These are phyloP conservation scores for Boletellus deceptivus DNA, from an alignment of 1,284 basidiomycete genomes.

Conservation along the genomic window DNA sequence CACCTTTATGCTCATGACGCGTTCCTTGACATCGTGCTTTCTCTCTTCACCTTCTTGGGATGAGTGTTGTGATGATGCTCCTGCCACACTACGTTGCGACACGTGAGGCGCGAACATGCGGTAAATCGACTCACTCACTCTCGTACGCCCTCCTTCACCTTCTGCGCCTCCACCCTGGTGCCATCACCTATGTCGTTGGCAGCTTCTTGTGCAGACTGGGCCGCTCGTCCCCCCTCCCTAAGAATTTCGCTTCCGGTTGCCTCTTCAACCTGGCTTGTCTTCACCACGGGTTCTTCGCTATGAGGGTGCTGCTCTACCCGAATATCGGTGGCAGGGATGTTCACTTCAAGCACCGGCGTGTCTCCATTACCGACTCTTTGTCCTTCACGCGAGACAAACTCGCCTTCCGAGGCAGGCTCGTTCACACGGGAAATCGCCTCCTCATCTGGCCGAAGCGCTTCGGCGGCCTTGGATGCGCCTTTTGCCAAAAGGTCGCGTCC, in stretches of 20 bases:
- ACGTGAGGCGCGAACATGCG: not conserved
- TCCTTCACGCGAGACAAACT: constrained; percentile 54
- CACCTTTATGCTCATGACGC: constrained; percentile 41
- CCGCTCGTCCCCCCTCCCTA: constrained; percentile 23
- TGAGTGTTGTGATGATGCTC: constrained; percentile 13
- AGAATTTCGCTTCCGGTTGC: constrained; percentile 17
- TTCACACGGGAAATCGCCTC: constrained; percentile 68
- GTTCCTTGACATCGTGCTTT: constrained; percentile 50
- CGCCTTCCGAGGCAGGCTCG: constrained; percentile 62
- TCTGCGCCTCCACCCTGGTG: not conserved
- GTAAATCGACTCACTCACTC: constrained; percentile 6
- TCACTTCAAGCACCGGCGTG: constrained; percentile 52
- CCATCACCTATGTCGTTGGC: constrained; percentile 13
- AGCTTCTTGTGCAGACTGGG: constrained; percentile 20
- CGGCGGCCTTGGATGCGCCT: constrained; percentile 74
- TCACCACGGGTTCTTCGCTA: constrained; percentile 37
- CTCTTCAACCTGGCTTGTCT: constrained; percentile 33
- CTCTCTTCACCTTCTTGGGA: constrained; percentile 46
- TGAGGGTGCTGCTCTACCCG: constrained; percentile 48
- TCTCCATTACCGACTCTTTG: constrained; percentile 42
- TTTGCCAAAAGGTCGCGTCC: constrained; percentile 86
- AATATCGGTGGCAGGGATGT: constrained; percentile 45
- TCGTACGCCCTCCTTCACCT: constrained; percentile 10
- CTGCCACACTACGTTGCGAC: not conserved
- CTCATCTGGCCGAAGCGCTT: constrained; percentile 64